These are phyloP conservation scores for Scenedesmus sp. DNA, from an alignment of 163 green algal species.

Conservation along the genomic window DNA sequence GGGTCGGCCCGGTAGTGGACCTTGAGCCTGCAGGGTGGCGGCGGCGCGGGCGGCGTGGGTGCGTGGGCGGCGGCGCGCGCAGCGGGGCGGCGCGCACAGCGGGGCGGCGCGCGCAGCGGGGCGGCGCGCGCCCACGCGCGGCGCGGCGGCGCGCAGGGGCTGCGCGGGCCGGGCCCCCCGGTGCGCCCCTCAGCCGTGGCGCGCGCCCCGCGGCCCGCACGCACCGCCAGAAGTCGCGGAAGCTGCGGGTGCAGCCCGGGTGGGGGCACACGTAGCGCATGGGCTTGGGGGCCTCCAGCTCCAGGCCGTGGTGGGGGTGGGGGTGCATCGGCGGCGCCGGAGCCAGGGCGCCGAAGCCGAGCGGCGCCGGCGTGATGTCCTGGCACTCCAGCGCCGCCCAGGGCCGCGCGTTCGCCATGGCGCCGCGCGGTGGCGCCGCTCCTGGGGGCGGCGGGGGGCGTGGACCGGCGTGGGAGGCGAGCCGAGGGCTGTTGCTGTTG, in stretches of 20 bases:
- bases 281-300: conserved; percentile 9
- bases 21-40: conserved; percentile 51
- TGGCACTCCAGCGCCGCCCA: too few species aligned
- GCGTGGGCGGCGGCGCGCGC: neutral
- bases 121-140: neutral
- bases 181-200: neutral
- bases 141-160: neutral
- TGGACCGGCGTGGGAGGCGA: too few species aligned
- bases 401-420: too few species aligned
- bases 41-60: neutral
- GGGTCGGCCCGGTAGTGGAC: conserved; percentile 73
- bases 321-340: too few species aligned
- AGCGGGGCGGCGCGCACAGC: neutral
- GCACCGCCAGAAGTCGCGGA: conserved; percentile 69
- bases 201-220: neutral
- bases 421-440: too few species aligned
- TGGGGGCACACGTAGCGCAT: conserved; percentile 59
- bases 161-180: neutral
- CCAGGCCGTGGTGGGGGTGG: too few species aligned
- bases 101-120: neutral
- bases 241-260: conserved; percentile 71
- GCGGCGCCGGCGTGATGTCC: too few species aligned
- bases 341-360: too few species aligned
- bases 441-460: too few species aligned
- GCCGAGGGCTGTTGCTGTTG: too few species aligned